Base-by-base conservation (phyloP, 1,139 yeast genomes). In the Sugiyamaella castrensis region DNA sequence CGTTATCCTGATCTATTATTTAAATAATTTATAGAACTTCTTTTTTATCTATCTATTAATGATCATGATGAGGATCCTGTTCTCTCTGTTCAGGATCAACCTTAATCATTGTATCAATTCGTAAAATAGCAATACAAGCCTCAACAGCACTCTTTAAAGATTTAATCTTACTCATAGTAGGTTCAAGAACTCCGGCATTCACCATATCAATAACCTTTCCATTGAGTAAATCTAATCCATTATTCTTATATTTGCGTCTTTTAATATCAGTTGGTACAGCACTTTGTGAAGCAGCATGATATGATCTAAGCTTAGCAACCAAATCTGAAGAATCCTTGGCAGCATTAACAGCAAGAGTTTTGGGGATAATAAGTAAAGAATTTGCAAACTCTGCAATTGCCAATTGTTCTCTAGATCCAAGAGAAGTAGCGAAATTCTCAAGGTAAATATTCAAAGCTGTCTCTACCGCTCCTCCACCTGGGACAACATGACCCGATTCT, bases 381-480 rank as follows among this genome's bases (percentile, higher is more conserved):
- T 80, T 79, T 34, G 98, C 97, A 75, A 94, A 94, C 71, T 92
- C 98, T 1, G 97, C 96, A 71, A 94, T 92, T 8, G 98, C 98
- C 62, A 92, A 78, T 70, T 94, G 99, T 70, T 94, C 99, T 66
- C 99, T 82, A 19, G 97, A 88, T 2, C 98, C 98, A 52, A 91
- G 92, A 1, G 98, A 89, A 8, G 98, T 92, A 40, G 98, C 98
- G 70, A 94, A 92, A 68, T 88, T 92, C 70, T 94, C 98, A 66
- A 94, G 77, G 68, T 88, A 94, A 52, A 94, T 89, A 72, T 89
- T 91, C 61, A 94, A 78, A 9, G 98, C 97, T 41, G 96, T 78
- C 72, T 94, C 99, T 42, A 92, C 98, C 19, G 98, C 96, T 55
- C 99, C 99, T 56, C 98, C 99, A 51, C 99, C 99, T 41, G 98